phyloP scores from a whole-genome alignment of 2,329 filamentous ascomycete species.

The Dryadomyces sulphureus region DNA sequence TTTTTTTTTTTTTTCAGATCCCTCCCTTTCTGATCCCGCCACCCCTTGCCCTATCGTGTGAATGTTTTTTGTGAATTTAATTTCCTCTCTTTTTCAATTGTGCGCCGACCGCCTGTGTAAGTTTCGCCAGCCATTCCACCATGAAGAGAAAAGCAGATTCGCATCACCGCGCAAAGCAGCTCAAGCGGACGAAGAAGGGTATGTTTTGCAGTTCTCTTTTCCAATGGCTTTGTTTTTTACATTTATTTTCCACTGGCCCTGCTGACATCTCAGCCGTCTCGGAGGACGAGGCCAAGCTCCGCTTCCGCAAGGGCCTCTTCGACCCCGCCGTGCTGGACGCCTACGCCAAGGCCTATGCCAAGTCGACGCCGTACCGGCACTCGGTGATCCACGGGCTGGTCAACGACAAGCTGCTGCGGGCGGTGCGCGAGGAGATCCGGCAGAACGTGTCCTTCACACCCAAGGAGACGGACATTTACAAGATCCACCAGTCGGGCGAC shows the following conservation, averaged over 20 bases:
- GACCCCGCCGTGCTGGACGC: slow-evolving; percentile 38
- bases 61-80: too few relatives aligned
- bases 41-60: background rate
- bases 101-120: background rate
- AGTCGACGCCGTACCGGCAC: slow-evolving; percentile 70
- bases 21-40: background rate
- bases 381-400: slow-evolving; percentile 75
- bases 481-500: slow-evolving; percentile 97
- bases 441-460: slow-evolving; percentile 89
- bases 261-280: slow-evolving; percentile 24
- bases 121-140: background rate
- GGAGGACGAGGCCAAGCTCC: slow-evolving; percentile 33
- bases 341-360: slow-evolving; percentile 48
- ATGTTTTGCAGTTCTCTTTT: background rate
- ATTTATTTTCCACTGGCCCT: background rate
- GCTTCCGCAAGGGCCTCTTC: slow-evolving; percentile 55
- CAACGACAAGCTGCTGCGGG: slow-evolving; percentile 65
- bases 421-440: slow-evolving; percentile 78
- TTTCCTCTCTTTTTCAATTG: background rate
- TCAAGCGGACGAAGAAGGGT: slow-evolving; percentile 1
- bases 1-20: background rate
- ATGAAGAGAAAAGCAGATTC: slow-evolving; percentile 26
- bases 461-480: slow-evolving; percentile 99
- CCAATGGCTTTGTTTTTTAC: too few relatives aligned
- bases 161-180: background rate